A percentile compares a stretch with the other conserved stretches of the same genome.
These are phyloP conservation scores for Pseudopithomyces chartarum DNA, from an alignment of 2,329 filamentous ascomycete species.

Conservation along the genomic window DNA sequence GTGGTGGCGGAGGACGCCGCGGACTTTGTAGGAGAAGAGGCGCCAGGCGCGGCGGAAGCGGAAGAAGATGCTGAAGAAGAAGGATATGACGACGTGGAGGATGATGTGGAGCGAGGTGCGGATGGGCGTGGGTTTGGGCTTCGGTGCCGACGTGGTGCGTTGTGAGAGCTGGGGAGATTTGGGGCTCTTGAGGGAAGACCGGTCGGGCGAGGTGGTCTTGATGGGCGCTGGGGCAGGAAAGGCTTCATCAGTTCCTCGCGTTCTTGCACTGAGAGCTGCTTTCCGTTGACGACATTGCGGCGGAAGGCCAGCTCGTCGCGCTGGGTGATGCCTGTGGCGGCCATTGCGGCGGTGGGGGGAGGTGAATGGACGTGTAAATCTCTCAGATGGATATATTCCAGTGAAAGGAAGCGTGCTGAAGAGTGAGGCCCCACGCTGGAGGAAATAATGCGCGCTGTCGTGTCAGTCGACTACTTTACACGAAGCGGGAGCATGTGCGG, in stretches of 20 bases:
- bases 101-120: conserved; percentile 67
- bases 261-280: conserved; percentile 50
- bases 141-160: conserved; percentile 18
- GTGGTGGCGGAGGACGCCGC: conserved; percentile 89
- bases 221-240: conserved; percentile 57
- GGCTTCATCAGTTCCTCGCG: conserved; percentile 58
- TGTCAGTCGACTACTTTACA: conserved; percentile 4
- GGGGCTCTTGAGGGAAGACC: conserved; percentile 11
- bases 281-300: conserved; percentile 42
- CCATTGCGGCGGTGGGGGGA: conserved; percentile 30
- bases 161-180: conserved; percentile 17
- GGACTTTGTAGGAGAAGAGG: conserved; percentile 74
- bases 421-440: conserved; percentile 5
- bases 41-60: conserved; percentile 81
- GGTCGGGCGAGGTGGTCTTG: conserved; percentile 17
- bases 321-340: conserved; percentile 36
- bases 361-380: conserved; percentile 11
- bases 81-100: conserved; percentile 73
- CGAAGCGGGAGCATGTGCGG: conserved; percentile 21
- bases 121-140: conserved; percentile 62
- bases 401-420: background rate
- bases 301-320: conserved; percentile 42
- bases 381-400: background rate
- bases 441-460: conserved; percentile 7
- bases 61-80: conserved; percentile 87